A percentile compares a stretch with the other conserved stretches of the same genome.
phyloP scores from a whole-genome alignment of 2,329 filamentous ascomycete species.

The Calonectria pseudoturangicola region DNA sequence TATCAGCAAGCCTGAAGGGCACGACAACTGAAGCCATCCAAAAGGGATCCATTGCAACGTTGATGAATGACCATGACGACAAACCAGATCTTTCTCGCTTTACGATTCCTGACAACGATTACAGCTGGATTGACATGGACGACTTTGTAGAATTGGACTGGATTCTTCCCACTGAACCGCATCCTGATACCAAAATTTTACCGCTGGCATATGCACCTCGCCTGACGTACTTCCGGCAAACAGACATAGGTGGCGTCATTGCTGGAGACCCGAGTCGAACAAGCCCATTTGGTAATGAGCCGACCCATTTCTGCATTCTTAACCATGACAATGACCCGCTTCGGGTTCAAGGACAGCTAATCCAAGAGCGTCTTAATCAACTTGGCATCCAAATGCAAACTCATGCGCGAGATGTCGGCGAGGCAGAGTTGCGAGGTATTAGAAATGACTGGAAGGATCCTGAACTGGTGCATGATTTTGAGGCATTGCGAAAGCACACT shows the following conservation, averaged over 20 bases:
- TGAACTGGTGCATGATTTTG: conserved; percentile 74
- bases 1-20: conserved; percentile 91
- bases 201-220: conserved; percentile 95
- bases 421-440: conserved; percentile 82
- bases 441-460: conserved; percentile 70
- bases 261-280: conserved; percentile 87
- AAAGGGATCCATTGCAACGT: conserved; percentile 70
- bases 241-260: conserved; percentile 89
- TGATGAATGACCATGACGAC: conserved; percentile 73
- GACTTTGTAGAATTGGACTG: conserved; percentile 99
- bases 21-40: conserved; percentile 86
- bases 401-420: conserved; percentile 83
- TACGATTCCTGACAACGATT: conserved; percentile 95
- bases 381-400: conserved; percentile 85
- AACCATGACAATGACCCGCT: conserved; percentile 91
- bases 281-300: conserved; percentile 94
- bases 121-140: conserved; percentile 99
- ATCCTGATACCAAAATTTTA: conserved; percentile 94
- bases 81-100: conserved; percentile 88
- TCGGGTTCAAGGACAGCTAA: conserved; percentile 89
- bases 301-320: conserved; percentile 97
- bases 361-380: conserved; percentile 86
- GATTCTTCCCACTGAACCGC: conserved; percentile 92
- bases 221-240: conserved; percentile 97
- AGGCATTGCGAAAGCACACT: conserved; percentile 74